Percentiles rank a stretch among this genome's conserved stretches.
These are phyloP conservation scores for Plasmopara viticola DNA, from an alignment of 352 stramenopile genomes.

Conservation along the genomic window DNA sequence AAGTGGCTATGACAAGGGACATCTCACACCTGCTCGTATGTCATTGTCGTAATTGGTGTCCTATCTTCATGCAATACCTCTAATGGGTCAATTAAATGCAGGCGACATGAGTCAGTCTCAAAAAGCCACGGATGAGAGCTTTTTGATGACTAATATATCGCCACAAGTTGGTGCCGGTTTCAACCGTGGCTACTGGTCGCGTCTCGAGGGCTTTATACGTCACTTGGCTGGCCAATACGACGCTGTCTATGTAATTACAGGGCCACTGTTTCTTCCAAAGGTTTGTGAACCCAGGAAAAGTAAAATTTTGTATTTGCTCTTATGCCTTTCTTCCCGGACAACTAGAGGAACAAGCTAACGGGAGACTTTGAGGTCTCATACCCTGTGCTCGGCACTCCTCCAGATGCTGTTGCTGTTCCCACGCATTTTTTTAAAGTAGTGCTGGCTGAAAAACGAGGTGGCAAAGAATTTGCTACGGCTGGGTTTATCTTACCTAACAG, in stretches of 20 bases:
- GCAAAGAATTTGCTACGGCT: slow-evolving; percentile 64
- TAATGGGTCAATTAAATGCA: slow-evolving; percentile 10
- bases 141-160: slow-evolving; percentile 93
- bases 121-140: slow-evolving; percentile 88
- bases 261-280: slow-evolving; percentile 89
- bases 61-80: background rate
- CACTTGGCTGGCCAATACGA: slow-evolving; percentile 74
- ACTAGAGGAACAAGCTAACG: slow-evolving; percentile 58
- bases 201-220: slow-evolving; percentile 82
- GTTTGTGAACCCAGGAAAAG: slow-evolving; percentile 16
- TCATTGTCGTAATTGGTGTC: background rate
- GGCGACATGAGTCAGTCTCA: slow-evolving; percentile 86
- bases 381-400: slow-evolving; percentile 76
- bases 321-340: background rate
- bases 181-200: slow-evolving; percentile 85
- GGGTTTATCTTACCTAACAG: slow-evolving; percentile 94
- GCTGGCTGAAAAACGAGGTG: slow-evolving; percentile 44
- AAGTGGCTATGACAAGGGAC: slow-evolving; percentile 92
- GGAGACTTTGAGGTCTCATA: slow-evolving; percentile 69
- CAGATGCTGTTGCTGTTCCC: slow-evolving; percentile 86
- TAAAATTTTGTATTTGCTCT: background rate
- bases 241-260: slow-evolving; percentile 88
- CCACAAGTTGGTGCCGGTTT: slow-evolving; percentile 87
- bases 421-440: slow-evolving; percentile 98
- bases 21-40: slow-evolving; percentile 86